Evolutionary conservation across 805 yeast genomes (phyloP).

Genomic region (Pachysolen tannophilus): DNA sequence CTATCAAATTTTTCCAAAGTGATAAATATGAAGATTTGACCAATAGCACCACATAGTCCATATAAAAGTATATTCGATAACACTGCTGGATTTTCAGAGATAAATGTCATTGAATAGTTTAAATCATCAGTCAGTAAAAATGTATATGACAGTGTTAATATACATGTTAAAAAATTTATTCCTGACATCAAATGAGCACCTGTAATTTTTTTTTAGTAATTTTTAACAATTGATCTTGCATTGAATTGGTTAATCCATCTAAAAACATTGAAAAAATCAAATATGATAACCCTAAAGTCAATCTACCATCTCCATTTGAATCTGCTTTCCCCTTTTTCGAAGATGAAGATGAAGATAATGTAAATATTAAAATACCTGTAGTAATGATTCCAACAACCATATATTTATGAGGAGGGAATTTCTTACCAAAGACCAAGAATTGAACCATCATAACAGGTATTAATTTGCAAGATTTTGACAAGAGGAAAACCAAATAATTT

Average conservation of each 20-base stretch:
- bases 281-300: constrained; percentile 50
- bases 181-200: constrained; percentile 89
- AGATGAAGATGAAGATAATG: constrained; percentile 38
- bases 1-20: constrained; percentile 84
- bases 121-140: constrained; percentile 40
- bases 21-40: constrained; percentile 88
- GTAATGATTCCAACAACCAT: constrained; percentile 75
- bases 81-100: constrained; percentile 43
- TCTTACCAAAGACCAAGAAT: constrained; percentile 55
- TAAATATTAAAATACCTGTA: constrained; percentile 73
- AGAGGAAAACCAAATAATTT: constrained; percentile 73
- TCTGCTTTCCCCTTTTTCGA: constrained; percentile 16
- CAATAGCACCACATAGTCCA: constrained; percentile 77
- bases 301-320: constrained; percentile 31
- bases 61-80: constrained; percentile 54
- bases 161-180: constrained; percentile 35
- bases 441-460: constrained; percentile 93
- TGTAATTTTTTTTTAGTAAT: constrained; percentile 36
- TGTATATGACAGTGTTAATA: constrained; percentile 43
- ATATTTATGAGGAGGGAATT: constrained; percentile 71
- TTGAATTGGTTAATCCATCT: constrained; percentile 90
- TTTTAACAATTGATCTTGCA: constrained; percentile 80
- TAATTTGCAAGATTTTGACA: constrained; percentile 90
- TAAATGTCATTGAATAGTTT: constrained; percentile 38
- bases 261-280: constrained; percentile 58